phyloP scores from a whole-genome alignment of 1,284 basidiomycete species.

The Cryptococcus sp. region DNA sequence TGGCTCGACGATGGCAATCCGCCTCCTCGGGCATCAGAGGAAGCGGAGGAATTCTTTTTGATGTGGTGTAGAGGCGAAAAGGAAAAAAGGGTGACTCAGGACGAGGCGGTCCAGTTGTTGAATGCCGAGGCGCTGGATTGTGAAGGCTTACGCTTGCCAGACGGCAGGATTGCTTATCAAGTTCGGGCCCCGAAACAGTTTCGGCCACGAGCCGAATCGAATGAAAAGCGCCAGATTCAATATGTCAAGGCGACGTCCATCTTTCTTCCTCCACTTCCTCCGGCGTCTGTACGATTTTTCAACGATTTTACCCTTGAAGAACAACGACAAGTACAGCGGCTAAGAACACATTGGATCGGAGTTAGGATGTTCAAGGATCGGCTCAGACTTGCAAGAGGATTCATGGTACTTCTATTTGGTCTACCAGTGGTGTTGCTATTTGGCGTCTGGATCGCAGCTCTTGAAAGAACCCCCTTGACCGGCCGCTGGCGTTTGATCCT shows the following conservation, averaged over 20 bases:
- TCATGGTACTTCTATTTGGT: conserved; percentile 59
- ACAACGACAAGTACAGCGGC: conserved; percentile 54
- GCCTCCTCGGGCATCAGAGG: conserved; percentile 21
- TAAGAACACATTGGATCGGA: conserved; percentile 35
- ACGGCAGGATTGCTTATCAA: conserved; percentile 30
- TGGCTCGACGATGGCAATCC: conserved; percentile 24
- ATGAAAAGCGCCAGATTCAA: neutral
- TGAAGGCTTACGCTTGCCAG: conserved; percentile 11
- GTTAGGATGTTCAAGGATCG: conserved; percentile 51
- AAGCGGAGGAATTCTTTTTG: conserved; percentile 39
- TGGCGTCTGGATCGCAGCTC: conserved; percentile 67
- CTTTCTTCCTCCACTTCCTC: conserved; percentile 32
- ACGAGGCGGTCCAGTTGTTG: conserved; percentile 16
- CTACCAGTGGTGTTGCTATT: conserved; percentile 67
- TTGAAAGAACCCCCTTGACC: conserved; percentile 77
- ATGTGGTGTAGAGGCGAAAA: conserved; percentile 44
- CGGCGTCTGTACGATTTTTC: conserved; percentile 28
- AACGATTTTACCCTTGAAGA: conserved; percentile 40
- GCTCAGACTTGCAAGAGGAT: conserved; percentile 53
- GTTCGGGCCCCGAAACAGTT: conserved; percentile 15
- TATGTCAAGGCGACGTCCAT: conserved; percentile 15
- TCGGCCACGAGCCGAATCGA: neutral
- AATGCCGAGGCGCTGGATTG: conserved; percentile 16
- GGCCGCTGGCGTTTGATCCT: conserved; percentile 81
- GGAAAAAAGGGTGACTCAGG: conserved; percentile 13